Conservation (phyloP, 78 protist genomes). For the Trichosphaerium sp. region DNA sequence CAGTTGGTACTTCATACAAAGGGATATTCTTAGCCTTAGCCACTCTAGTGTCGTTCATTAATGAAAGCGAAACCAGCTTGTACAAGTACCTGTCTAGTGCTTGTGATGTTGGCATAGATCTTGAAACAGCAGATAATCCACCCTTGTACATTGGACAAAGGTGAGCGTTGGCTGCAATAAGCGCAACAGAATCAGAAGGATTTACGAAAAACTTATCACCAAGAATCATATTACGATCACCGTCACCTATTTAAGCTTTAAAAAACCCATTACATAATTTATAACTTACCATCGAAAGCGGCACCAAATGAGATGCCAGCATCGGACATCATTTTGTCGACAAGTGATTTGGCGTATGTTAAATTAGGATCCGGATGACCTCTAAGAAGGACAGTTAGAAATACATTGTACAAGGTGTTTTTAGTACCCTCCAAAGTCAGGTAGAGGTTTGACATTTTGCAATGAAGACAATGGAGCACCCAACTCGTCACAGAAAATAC, state of each 20-base stretch:
- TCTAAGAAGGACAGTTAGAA: background rate
- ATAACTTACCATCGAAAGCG: slow-evolving; percentile 96
- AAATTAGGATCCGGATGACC: slow-evolving; percentile 98
- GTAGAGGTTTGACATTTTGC: slow-evolving; percentile 47
- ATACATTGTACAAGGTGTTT: too few species aligned
- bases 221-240: slow-evolving; percentile 92
- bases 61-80: background rate
- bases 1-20: slow-evolving; percentile 81
- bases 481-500: slow-evolving; percentile 66
- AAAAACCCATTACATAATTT: too few species aligned
- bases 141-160: slow-evolving; percentile 57
- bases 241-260: too few species aligned
- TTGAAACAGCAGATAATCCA: slow-evolving; percentile 73
- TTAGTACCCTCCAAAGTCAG: slow-evolving; percentile 89
- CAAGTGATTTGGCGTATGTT: slow-evolving; percentile 87
- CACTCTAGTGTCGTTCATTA: slow-evolving; percentile 26
- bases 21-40: slow-evolving; percentile 28
- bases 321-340: slow-evolving; percentile 65
- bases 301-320: slow-evolving; percentile 72
- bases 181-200: slow-evolving; percentile 95
- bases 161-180: slow-evolving; percentile 76
- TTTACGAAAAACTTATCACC: slow-evolving; percentile 81
- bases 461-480: slow-evolving; percentile 60
- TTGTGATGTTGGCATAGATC: slow-evolving; percentile 90
- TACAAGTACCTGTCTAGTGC: slow-evolving; percentile 73